Base-by-base conservation (phyloP, 176 grass and related monocot species). In the Hordeum marinum region DNA sequence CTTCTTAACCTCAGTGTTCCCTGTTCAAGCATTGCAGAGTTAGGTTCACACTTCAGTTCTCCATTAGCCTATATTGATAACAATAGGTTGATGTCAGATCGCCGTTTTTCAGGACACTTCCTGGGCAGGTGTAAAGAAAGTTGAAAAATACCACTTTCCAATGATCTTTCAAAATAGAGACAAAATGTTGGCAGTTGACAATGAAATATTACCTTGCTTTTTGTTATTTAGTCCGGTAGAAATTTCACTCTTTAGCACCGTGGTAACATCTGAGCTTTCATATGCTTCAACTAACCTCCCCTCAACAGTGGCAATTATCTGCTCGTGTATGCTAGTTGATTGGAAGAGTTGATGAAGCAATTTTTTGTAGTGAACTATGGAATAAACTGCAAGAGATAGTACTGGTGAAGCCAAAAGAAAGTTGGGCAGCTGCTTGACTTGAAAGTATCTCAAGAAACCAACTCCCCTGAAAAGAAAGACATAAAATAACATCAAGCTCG, bases 391-490 rank as follows among this genome's bases (percentile, higher is more conserved):
- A 54, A 98, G 85, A 82, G 93, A 92, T 20, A 98, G 25, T 76
- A 79, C 79, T 59, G 93, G 93, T 27, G 91, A 98, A 84, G 96
- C 96, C 63, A 98, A 88, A 69, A 98, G 91, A 94, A 96, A 98
- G 87, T 96, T 98, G 8, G 96, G 93, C 76, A 98, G 87, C 86
- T 98, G 96, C 84, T 98, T 95, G 74, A 95, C 90, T 91, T 96
- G 83, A 82, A 98, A 98, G 80, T 98, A 98, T 83, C 86, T 92
- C 83, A 98, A 91, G 86, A 98, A 98, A 86, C 96, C 96, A 85
- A 95, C 93, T 50, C 91, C 88, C 91, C 96, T 98, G 64, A 78
- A 81, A 78, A 7, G 14, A 84, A 85, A 72, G 37, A 41, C 54
- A 20, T 57, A 72, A 59, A 85, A 63, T 67, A 83, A 14, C 43